A percentile compares a stretch with the other conserved stretches of the same genome.
Conservation (phyloP, 306 rosid genomes). For the Canavalia gladiata region DNA sequence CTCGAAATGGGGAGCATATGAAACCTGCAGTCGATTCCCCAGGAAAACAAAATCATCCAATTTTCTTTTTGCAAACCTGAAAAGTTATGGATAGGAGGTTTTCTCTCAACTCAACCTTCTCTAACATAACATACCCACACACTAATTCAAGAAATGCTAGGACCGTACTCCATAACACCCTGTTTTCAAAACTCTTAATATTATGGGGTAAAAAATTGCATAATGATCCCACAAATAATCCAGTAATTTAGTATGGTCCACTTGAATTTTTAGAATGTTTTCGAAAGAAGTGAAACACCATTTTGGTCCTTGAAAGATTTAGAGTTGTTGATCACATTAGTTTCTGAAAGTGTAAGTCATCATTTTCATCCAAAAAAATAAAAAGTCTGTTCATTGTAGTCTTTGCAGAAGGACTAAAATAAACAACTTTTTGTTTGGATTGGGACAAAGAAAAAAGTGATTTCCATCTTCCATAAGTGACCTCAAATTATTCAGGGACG, state of each 20-base stretch:
- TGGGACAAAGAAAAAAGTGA: no score
- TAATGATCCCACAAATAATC: not conserved
- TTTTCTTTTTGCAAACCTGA: constrained; percentile 91
- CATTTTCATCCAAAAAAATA: no score
- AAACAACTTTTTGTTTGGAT: no score
- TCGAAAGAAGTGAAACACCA: no score
- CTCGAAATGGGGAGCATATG: constrained; percentile 89
- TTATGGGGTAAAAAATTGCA: not conserved
- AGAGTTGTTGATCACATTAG: no score
- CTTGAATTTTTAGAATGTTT: not conserved
- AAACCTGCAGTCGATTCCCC: constrained; percentile 75
- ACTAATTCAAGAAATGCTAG: not conserved
- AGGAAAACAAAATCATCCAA: constrained; percentile 85
- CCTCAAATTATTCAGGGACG: no score
- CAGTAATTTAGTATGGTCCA: not conserved
- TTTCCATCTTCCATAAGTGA: no score
- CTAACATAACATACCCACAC: constrained; percentile 23
- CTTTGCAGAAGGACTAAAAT: no score
- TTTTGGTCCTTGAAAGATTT: no score
- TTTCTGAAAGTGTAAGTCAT: no score
- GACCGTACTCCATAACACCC: not conserved
- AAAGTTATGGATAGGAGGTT: constrained; percentile 21
- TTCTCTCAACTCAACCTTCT: constrained; percentile 40
- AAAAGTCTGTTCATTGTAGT: no score
- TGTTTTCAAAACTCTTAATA: not conserved